Base-by-base conservation (phyloP, 2,329 filamentous ascomycete genomes). In the Phialophora tarda region DNA sequence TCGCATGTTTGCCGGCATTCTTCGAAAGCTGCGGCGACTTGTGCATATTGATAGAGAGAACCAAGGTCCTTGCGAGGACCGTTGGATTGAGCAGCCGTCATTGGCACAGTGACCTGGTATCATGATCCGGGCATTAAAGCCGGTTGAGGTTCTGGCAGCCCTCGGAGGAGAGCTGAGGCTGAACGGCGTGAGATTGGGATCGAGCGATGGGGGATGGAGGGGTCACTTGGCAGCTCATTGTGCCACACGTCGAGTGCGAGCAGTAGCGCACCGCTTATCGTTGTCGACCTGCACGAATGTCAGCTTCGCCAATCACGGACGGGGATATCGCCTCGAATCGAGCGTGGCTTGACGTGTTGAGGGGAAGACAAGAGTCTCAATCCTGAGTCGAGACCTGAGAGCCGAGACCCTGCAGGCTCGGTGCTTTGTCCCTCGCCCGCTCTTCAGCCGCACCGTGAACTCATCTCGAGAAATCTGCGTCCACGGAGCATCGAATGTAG, bases 1-100 rank as follows among this genome's bases (percentile, higher is more conserved):
- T 56, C 53, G 53, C 23, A 56, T 14, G 24, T 56, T 30, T 56
- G 53, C 26, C 24, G 53, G 30, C 53, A 56, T 28, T 56, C 53
- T 34, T 56, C 53, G 26, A 28, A 34, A 12, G 53, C 53, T 30
- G 53, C 53, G 10, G 53, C 24, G 5, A 56, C 24, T 32, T 30
- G 53, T 17, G 53, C 53, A 56, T 56, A 30, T 23, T 56, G 53
- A 7, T 56, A 30, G 53, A 28, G 30, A 56, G 23, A 24, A 7
- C 53, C 53, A 56, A 34, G 53, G 23, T 56, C 53, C 53, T 56
- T 56, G 11, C 24, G 24, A 23, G 26, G 53, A 30, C 28, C 11
- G 12, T 51, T 32, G 24, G 23, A 34, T 34, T 56, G 53, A 30
- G 53, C n/a, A 32, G 26, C 53, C 53, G 26, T 28, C 26, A 23